Evolutionary conservation across 1,284 basidiomycete genomes (phyloP).

Genomic region (Tilletia indica): DNA sequence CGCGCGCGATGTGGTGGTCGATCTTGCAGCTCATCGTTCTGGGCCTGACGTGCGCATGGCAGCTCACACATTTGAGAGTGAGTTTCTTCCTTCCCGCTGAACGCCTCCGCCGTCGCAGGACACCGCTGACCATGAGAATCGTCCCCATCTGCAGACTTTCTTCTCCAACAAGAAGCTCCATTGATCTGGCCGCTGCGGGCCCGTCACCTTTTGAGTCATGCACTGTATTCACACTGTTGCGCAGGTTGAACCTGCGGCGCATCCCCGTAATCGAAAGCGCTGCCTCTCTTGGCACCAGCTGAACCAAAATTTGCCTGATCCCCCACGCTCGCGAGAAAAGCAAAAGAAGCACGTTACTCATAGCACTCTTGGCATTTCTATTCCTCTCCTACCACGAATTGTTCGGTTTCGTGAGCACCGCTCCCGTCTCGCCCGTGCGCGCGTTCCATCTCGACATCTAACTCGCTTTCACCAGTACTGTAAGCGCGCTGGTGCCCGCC

Average conservation of each 20-base stretch:
- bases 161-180: constrained; percentile 54
- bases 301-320: too few relatives aligned
- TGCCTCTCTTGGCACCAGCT: too few relatives aligned
- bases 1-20: constrained; percentile 88
- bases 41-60: constrained; percentile 83
- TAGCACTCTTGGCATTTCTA: constrained; percentile 15
- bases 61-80: constrained; percentile 81
- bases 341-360: too few relatives aligned
- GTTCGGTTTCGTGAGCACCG: constrained; percentile 25
- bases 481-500: neutral
- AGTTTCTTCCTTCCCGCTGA: constrained; percentile 18
- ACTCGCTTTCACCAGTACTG: neutral
- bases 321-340: too few relatives aligned
- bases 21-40: constrained; percentile 81
- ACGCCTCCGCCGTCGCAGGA: neutral
- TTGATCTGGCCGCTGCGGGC: constrained; percentile 22
- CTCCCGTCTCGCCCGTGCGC: constrained; percentile 18
- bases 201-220: neutral
- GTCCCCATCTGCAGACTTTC: constrained; percentile 32
- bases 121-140: neutral
- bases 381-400: constrained; percentile 38
- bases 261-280: neutral
- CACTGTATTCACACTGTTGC: neutral
- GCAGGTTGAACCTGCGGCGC: too few relatives aligned
- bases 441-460: constrained; percentile 18